These are phyloP conservation scores for Noccaea bulbosa DNA, from an alignment of 345 rosid genomes.

Conservation along the genomic window DNA sequence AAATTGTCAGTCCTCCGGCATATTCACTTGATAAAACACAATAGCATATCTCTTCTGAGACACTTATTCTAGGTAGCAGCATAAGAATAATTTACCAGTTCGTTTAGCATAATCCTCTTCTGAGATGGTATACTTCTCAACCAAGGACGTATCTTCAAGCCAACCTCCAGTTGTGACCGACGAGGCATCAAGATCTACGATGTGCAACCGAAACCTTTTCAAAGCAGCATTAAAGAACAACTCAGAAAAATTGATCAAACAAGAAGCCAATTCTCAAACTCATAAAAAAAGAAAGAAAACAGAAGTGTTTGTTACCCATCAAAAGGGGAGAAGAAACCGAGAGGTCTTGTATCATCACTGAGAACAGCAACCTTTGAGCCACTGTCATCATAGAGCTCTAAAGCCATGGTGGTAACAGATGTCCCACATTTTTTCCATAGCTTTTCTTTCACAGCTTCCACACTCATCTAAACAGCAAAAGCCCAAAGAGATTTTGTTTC, in stretches of 20 bases:
- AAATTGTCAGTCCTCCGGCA: neutral
- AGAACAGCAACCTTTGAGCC: constrained; percentile 61
- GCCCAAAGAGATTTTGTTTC: neutral
- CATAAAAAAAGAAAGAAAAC: constrained; percentile 1
- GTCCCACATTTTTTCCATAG: constrained; percentile 92
- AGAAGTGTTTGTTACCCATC: constrained; percentile 59
- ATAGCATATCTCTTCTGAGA: constrained; percentile 1
- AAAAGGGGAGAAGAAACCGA: constrained; percentile 79
- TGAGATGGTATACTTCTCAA: constrained; percentile 81
- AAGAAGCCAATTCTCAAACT: neutral
- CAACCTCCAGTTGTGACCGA: constrained; percentile 92
- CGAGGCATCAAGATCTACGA: constrained; percentile 85
- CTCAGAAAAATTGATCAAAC: constrained; percentile 17
- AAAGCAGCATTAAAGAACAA: constrained; percentile 24
- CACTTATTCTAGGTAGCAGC: neutral
- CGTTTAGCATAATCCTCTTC: constrained; percentile 83
- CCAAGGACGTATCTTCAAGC: constrained; percentile 92
- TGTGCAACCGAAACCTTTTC: constrained; percentile 72
- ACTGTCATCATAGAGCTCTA: constrained; percentile 84
- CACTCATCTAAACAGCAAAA: constrained; percentile 48
- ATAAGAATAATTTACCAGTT: constrained; percentile 44
- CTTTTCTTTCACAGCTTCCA: constrained; percentile 90
- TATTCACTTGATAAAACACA: constrained; percentile 12
- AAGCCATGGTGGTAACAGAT: constrained; percentile 67
- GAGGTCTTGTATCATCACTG: constrained; percentile 60